Evolutionary conservation across 1,139 yeast genomes (phyloP).

Genomic region (Magnusiomyces sp.): DNA sequence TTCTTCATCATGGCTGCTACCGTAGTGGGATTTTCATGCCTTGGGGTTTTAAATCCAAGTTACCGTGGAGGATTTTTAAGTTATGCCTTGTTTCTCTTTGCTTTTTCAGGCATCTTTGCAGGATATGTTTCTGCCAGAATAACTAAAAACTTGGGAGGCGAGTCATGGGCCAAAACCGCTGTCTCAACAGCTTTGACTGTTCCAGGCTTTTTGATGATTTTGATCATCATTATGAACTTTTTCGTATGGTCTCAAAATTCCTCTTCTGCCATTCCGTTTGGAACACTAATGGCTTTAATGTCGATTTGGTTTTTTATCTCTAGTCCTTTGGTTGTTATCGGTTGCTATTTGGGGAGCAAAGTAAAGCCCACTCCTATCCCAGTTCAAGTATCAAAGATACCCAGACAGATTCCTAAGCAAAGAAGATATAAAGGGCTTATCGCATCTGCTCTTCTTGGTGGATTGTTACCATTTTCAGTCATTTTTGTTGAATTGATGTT

Average conservation of each 20-base stretch:
- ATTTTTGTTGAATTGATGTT: conserved; percentile 70
- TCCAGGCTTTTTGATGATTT: conserved; percentile 49
- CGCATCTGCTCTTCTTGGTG: conserved; percentile 39
- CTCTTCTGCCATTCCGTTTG: conserved; percentile 69
- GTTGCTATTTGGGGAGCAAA: conserved; percentile 54
- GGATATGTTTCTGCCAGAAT: conserved; percentile 63
- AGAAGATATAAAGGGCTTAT: conserved; percentile 32
- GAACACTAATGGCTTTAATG: conserved; percentile 54
- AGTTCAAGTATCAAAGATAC: conserved; percentile 28
- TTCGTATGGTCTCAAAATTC: conserved; percentile 74
- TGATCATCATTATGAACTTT: conserved; percentile 51
- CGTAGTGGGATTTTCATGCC: conserved; percentile 49
- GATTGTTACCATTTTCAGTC: conserved; percentile 70
- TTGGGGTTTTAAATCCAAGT: conserved; percentile 49
- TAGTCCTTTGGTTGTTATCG: conserved; percentile 65
- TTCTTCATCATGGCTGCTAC: conserved; percentile 56
- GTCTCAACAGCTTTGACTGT: conserved; percentile 33
- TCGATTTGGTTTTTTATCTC: conserved; percentile 54
- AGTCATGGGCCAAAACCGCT: conserved; percentile 25
- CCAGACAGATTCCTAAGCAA: conserved; percentile 35
- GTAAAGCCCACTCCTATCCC: conserved; percentile 28
- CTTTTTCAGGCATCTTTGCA: conserved; percentile 63
- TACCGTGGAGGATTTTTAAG: conserved; percentile 61
- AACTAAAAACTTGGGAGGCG: conserved; percentile 45
- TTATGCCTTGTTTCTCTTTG: conserved; percentile 51